phyloP scores from a whole-genome alignment of 2,329 filamentous ascomycete genomes.

The Xylaria multiplex region DNA sequence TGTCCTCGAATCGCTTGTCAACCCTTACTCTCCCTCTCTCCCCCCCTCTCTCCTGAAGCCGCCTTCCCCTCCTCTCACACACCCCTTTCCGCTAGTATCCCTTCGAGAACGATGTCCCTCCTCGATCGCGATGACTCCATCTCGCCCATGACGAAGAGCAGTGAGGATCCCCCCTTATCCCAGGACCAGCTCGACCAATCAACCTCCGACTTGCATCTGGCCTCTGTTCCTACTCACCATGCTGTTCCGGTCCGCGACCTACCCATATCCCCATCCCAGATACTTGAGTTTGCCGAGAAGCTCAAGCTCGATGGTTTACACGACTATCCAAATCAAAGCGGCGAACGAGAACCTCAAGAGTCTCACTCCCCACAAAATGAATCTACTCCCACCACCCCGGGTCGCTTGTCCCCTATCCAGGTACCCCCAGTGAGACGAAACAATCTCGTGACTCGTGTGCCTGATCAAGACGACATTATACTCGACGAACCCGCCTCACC shows the following conservation, averaged over 20 bases:
- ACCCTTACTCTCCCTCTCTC: background rate
- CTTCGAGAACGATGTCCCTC: slow-evolving; percentile 40
- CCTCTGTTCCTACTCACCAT: slow-evolving; percentile 41
- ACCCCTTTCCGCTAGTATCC: background rate
- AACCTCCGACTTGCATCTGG: slow-evolving; percentile 39
- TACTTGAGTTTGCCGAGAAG: slow-evolving; percentile 36
- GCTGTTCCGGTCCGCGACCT: slow-evolving; percentile 36
- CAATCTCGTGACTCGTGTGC: slow-evolving; percentile 25
- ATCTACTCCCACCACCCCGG: slow-evolving; percentile 34
- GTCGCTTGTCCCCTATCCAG: slow-evolving; percentile 34
- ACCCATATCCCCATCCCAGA: slow-evolving; percentile 41
- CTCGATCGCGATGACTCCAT: slow-evolving; percentile 48
- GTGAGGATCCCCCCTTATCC: slow-evolving; percentile 43
- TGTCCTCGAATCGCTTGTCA: background rate
- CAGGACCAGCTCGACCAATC: slow-evolving; percentile 40
- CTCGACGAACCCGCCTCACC: slow-evolving; percentile 51
- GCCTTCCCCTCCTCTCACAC: background rate
- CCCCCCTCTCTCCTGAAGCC: background rate
- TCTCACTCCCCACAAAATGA: slow-evolving; percentile 43
- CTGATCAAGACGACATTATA: slow-evolving; percentile 37
- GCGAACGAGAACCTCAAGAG: slow-evolving; percentile 48
- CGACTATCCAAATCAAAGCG: slow-evolving; percentile 54
- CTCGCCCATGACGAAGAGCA: slow-evolving; percentile 51
- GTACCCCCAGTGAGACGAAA: slow-evolving; percentile 39
- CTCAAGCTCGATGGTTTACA: slow-evolving; percentile 41